Base-by-base conservation (phyloP, 768 basidiomycete genomes). In the Mrakia blollopis region DNA sequence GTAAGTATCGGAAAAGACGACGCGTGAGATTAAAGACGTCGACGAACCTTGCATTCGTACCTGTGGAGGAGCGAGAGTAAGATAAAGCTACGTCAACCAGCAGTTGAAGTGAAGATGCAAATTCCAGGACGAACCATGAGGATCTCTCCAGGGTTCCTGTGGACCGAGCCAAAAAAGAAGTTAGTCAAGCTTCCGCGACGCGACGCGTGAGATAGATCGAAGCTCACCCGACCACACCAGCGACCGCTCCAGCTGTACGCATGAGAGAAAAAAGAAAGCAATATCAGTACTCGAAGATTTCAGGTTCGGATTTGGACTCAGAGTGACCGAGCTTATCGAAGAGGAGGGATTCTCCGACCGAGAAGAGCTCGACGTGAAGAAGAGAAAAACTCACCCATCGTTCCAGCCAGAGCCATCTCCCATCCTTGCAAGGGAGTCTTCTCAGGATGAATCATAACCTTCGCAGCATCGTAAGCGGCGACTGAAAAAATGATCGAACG, bases 361-460 rank as follows among this genome's bases (percentile, higher is more conserved):
- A 57, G 28, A 5, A 23, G 18, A 57, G 57, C 23, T 9, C 25
- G 57, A 57, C 23, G 57, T 0, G 4, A 10, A 57, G 52, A 57
- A 57, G 2, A 4, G 47, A 21, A 41, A 6, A 1, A 50, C 47
- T 57, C 57, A 57, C 57, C 93, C 90, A 94, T 94, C 77, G 89
- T 89, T 23, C 93, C 93, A 70, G 93, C 92, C 14, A 86, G 73
- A 0, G 90, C 92, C 61, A 95, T 86, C 83, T 92, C 89, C 90
- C 90, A 94, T 16, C 91, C 89, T 3, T 92, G 89, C 0, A 90
- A 87, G 79, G 81, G 80, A 8, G 79, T 80, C 18, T 80, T 91
- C 87, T 80, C 88, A 87, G 47, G 88, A 88, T 85, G 54, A 14
- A 78, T 68, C 76, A 23, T 28, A 41, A 75, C 62, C 44, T 73